A percentile compares a stretch with the other conserved stretches of the same genome.
These are phyloP conservation scores for Aspergillus glaucus DNA, from an alignment of 2,329 filamentous ascomycete genomes.

Conservation along the genomic window DNA sequence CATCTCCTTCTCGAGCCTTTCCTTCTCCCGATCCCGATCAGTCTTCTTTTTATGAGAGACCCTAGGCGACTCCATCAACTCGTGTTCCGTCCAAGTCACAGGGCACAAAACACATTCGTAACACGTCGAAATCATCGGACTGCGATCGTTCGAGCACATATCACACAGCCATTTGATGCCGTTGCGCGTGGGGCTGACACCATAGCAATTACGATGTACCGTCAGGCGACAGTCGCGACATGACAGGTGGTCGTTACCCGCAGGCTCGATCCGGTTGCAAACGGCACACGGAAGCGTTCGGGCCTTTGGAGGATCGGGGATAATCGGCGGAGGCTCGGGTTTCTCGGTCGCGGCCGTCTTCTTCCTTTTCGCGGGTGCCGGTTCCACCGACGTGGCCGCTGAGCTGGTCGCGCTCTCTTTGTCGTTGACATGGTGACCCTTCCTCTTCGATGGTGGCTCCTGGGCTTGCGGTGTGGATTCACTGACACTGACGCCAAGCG, in stretches of 20 bases:
- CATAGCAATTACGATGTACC: conserved; percentile 89
- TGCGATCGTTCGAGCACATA: conserved; percentile 91
- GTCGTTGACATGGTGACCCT: conserved; percentile 44
- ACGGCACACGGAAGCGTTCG: conserved; percentile 77
- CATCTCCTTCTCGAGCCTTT: conserved; percentile 77
- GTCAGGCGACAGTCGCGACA: conserved; percentile 86
- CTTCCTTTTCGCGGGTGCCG: conserved; percentile 60
- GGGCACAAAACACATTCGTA: conserved; percentile 94
- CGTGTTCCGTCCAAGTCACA: conserved; percentile 70
- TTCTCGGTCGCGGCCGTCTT: conserved; percentile 54
- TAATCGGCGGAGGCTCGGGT: conserved; percentile 52
- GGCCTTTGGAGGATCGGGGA: conserved; percentile 73
- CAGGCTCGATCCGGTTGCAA: conserved; percentile 67
- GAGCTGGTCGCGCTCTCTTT: conserved; percentile 46
- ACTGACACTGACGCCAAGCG: conserved; percentile 36
- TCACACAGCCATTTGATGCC: conserved; percentile 88
- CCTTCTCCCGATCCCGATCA: conserved; percentile 84
- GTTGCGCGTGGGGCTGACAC: conserved; percentile 63
- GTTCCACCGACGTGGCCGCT: conserved; percentile 39
- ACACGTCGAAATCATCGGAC: conserved; percentile 82
- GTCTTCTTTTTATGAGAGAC: conserved; percentile 79
- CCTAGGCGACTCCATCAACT: conserved; percentile 78
- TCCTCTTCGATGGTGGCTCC: conserved; percentile 56
- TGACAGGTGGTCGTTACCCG: conserved; percentile 60
- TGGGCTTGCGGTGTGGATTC: conserved; percentile 23